phyloP scores from a whole-genome alignment of 345 rosid genomes.

The Eucalyptus marginata region DNA sequence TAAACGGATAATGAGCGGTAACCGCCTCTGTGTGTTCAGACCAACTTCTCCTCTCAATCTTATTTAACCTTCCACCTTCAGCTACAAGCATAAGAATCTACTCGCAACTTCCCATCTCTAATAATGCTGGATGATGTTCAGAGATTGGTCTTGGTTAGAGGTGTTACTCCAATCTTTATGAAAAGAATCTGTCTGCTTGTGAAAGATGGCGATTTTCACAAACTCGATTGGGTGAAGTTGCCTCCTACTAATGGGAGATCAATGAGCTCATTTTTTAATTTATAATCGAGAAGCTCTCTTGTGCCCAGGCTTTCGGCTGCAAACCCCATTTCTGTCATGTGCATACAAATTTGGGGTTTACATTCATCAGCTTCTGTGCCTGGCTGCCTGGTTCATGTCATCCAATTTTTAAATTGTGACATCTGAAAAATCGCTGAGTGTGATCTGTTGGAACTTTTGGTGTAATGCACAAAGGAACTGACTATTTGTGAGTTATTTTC shows the following conservation, averaged over 20 bases:
- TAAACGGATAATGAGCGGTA: neutral
- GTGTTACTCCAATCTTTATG: neutral
- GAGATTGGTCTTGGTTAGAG: neutral
- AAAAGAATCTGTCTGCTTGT: neutral
- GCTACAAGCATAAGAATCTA: neutral
- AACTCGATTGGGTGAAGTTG: neutral
- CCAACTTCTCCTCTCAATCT: neutral
- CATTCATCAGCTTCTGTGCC: neutral
- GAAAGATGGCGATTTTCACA: neutral
- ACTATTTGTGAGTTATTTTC: neutral
- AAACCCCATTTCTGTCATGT: neutral
- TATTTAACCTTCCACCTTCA: neutral
- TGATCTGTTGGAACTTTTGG: neutral
- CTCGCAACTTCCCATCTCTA: neutral
- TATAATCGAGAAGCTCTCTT: neutral
- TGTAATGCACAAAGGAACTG: neutral
- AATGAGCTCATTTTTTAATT: neutral
- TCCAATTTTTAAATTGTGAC: neutral
- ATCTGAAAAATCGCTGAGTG: neutral
- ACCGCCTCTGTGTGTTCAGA: neutral
- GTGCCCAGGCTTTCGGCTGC: neutral
- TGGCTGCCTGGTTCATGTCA: neutral
- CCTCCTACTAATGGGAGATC: neutral
- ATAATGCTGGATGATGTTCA: neutral
- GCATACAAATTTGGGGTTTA: neutral